Percentiles rank a stretch among this genome's conserved stretches.
Conservation (phyloP, 495 filamentous ascomycete species). For the Aspergillus panamensis region DNA sequence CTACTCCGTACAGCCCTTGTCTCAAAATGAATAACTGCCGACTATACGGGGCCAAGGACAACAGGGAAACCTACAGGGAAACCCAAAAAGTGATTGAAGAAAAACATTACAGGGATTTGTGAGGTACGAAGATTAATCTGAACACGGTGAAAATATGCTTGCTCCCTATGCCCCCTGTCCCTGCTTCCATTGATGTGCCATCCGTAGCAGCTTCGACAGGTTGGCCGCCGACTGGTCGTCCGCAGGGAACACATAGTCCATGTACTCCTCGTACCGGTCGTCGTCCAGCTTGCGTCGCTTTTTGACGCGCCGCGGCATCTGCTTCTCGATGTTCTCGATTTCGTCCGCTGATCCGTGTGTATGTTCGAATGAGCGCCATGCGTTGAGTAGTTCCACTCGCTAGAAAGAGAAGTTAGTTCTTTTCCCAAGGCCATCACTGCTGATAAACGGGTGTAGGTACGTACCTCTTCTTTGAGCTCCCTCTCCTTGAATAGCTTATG, state of each 20-base stretch:
- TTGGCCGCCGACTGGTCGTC: conserved; percentile 87
- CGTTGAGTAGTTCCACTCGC: conserved; percentile 81
- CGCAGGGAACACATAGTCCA: conserved; percentile 95
- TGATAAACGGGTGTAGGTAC: conserved; percentile 4
- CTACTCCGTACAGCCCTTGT: no score
- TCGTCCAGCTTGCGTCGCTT: conserved; percentile 92
- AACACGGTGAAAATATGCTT: no score
- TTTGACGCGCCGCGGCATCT: conserved; percentile 93
- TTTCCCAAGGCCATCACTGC: no score
- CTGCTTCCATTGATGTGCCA: conserved; percentile 89
- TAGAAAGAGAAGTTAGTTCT: conserved; percentile 36
- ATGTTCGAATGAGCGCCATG: conserved; percentile 87
- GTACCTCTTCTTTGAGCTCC: conserved; percentile 86
- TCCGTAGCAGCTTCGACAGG: conserved; percentile 75
- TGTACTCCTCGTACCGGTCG: conserved; percentile 94
- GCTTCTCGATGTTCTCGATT: conserved; percentile 77
- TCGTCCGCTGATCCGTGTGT: conserved; percentile 76
- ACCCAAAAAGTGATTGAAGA: no score
- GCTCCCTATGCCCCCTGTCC: conserved; percentile 29
- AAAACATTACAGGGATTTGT: no score
- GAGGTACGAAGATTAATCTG: no score
- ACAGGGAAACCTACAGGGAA: no score
- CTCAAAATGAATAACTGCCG: no score
- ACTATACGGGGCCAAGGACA: no score
- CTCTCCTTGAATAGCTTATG: conserved; percentile 87